phyloP scores from a whole-genome alignment of 805 yeast species.

The Nakazawaea laoshanensis region DNA sequence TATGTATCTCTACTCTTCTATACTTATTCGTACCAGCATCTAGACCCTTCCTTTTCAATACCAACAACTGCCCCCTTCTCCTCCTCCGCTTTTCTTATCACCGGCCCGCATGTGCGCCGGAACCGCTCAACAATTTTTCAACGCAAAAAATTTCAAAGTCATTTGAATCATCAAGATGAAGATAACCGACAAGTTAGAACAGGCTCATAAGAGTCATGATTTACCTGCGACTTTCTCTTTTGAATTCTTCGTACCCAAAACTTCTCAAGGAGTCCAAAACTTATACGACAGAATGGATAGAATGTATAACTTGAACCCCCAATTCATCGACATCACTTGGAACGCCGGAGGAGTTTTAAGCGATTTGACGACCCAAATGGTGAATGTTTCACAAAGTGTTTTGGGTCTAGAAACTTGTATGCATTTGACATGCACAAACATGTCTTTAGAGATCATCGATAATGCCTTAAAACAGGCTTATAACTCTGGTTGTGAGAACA shows the following conservation, averaged over 20 bases:
- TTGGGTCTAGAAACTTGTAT: constrained; percentile 93
- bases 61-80: too few relatives aligned
- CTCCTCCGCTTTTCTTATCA: too few relatives aligned
- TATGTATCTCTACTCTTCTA: too few relatives aligned
- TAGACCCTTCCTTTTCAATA: too few relatives aligned
- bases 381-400: constrained; percentile 81
- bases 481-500: constrained; percentile 90
- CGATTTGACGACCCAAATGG: constrained; percentile 82
- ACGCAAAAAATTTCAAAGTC: too few relatives aligned
- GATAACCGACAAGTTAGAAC: constrained; percentile 34
- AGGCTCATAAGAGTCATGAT: constrained; percentile 24
- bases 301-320: constrained; percentile 87
- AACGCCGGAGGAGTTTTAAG: constrained; percentile 93
- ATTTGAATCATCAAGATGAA: too few relatives aligned
- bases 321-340: constrained; percentile 96
- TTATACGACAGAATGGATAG: constrained; percentile 95
- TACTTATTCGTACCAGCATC: too few relatives aligned
- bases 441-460: constrained; percentile 76
- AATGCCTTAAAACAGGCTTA: constrained; percentile 80
- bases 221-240: constrained; percentile 73
- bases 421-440: constrained; percentile 96
- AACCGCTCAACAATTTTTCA: too few relatives aligned
- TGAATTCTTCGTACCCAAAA: constrained; percentile 96
- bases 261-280: constrained; percentile 94
- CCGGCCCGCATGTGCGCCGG: too few relatives aligned